Percentiles rank a stretch among this genome's conserved stretches.
phyloP scores from a whole-genome alignment of 2,329 filamentous ascomycete species.

The Dendrostoma leiphaemia region DNA sequence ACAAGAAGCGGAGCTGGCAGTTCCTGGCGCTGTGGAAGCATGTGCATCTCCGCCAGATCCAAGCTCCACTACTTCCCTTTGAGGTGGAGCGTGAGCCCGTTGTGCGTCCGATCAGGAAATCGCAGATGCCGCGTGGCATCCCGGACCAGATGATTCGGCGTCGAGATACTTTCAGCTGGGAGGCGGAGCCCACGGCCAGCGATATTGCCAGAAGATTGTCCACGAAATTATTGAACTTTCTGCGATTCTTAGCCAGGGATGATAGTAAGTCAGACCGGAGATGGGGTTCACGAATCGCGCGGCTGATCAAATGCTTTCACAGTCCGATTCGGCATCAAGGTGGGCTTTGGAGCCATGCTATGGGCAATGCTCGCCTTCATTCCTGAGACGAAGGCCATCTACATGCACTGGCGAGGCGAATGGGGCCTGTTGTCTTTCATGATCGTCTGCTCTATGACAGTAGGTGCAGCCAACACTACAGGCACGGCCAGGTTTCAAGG shows the following conservation, averaged over 20 bases:
- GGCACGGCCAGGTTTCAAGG: constrained; percentile 83
- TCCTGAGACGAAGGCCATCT: constrained; percentile 71
- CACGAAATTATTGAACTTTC: constrained; percentile 41
- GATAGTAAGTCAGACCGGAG: constrained; percentile 39
- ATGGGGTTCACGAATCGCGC: not conserved
- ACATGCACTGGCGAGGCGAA: constrained; percentile 87
- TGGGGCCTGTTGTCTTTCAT: constrained; percentile 97
- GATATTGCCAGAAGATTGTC: constrained; percentile 43
- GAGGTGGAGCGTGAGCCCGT: constrained; percentile 43
- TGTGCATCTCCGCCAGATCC: constrained; percentile 15
- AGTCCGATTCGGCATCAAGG: constrained; percentile 82
- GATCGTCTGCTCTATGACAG: constrained; percentile 97
- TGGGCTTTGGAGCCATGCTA: constrained; percentile 82
- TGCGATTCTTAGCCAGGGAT: constrained; percentile 51
- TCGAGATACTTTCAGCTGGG: constrained; percentile 56
- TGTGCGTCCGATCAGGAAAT: constrained; percentile 49
- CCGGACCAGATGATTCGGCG: constrained; percentile 50
- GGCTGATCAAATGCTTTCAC: constrained; percentile 22
- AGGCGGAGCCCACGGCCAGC: constrained; percentile 49
- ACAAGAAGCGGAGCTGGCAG: constrained; percentile 67
- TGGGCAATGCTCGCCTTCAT: constrained; percentile 91
- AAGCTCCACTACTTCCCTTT: constrained; percentile 26
- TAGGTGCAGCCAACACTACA: constrained; percentile 92
- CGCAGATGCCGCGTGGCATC: constrained; percentile 55
- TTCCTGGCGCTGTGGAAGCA: constrained; percentile 78